Evolutionary conservation across 345 rosid species (phyloP).

Genomic region (Odontarrhena argentea): DNA sequence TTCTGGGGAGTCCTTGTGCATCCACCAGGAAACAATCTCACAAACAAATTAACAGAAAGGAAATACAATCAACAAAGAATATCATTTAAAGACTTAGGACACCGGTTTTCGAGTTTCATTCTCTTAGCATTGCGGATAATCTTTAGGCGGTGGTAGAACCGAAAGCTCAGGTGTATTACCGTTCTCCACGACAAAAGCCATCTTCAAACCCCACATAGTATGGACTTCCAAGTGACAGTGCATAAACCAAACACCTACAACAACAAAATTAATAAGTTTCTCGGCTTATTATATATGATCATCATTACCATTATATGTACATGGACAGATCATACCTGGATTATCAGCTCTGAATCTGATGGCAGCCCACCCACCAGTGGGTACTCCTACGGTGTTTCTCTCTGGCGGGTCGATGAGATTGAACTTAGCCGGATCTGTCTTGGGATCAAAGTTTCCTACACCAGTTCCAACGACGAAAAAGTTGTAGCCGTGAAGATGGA

Average conservation of each 20-base stretch:
- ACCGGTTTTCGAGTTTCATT: neutral
- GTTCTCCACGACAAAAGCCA: slow-evolving; percentile 61
- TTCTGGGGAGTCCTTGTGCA: slow-evolving; percentile 24
- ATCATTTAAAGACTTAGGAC: slow-evolving; percentile 31
- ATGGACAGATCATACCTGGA: slow-evolving; percentile 53
- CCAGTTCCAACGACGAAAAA: slow-evolving; percentile 67
- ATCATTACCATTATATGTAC: neutral
- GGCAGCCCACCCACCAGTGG: slow-evolving; percentile 77
- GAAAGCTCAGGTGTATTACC: slow-evolving; percentile 50
- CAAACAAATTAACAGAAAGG: slow-evolving; percentile 25
- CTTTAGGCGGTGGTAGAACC: slow-evolving; percentile 52
- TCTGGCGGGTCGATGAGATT: slow-evolving; percentile 78
- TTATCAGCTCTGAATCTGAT: slow-evolving; percentile 75
- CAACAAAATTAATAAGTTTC: slow-evolving; percentile 19
- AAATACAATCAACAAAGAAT: slow-evolving; percentile 39
- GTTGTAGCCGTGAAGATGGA: slow-evolving; percentile 73
- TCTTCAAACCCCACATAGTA: slow-evolving; percentile 61
- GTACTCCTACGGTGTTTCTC: slow-evolving; percentile 77
- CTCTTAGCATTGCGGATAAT: slow-evolving; percentile 52
- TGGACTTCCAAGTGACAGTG: slow-evolving; percentile 71
- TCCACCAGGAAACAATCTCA: slow-evolving; percentile 41
- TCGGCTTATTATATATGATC: slow-evolving; percentile 13
- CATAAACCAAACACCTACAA: slow-evolving; percentile 57
- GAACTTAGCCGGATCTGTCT: slow-evolving; percentile 46
- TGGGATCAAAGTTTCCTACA: slow-evolving; percentile 57